Evolutionary conservation across 345 rosid species (phyloP).

Genomic region (Eucalyptus guilfoylei): DNA sequence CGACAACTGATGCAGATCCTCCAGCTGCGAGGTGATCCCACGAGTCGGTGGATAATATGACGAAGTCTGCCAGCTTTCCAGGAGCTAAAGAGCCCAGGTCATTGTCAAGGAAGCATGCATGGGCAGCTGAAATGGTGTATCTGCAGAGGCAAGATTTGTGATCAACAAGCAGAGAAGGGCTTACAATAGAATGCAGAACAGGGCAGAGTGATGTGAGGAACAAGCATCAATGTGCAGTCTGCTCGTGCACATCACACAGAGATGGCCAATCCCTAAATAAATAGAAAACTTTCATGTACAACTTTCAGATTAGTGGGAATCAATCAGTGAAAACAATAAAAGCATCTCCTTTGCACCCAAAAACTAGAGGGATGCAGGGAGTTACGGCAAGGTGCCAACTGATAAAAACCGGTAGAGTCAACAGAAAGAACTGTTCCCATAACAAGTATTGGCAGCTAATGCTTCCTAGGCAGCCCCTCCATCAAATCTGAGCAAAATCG

Average conservation of each 20-base stretch:
- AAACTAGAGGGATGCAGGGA: neutral
- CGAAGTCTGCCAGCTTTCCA: conserved; percentile 83
- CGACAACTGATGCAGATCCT: conserved; percentile 38
- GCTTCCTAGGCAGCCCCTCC: neutral
- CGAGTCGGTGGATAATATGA: conserved; percentile 36
- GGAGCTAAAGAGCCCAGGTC: conserved; percentile 67
- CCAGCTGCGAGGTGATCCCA: conserved; percentile 51
- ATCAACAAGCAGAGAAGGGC: neutral
- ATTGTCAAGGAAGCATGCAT: conserved; percentile 64
- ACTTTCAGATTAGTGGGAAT: neutral
- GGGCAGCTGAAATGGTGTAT: conserved; percentile 79
- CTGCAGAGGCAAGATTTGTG: conserved; percentile 12
- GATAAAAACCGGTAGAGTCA: neutral
- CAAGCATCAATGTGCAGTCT: neutral
- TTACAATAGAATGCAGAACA: neutral
- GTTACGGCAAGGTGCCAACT: neutral
- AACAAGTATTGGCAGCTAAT: neutral
- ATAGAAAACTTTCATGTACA: neutral
- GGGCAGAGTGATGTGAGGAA: neutral
- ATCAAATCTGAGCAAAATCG: neutral
- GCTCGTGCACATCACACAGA: neutral
- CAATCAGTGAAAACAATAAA: neutral
- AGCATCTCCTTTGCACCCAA: neutral
- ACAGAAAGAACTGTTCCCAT: neutral
- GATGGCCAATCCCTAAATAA: neutral